A percentile compares a stretch with the other conserved stretches of the same genome.
phyloP scores from a whole-genome alignment of 148 eudicot species.

The Spergularia bocconei region DNA sequence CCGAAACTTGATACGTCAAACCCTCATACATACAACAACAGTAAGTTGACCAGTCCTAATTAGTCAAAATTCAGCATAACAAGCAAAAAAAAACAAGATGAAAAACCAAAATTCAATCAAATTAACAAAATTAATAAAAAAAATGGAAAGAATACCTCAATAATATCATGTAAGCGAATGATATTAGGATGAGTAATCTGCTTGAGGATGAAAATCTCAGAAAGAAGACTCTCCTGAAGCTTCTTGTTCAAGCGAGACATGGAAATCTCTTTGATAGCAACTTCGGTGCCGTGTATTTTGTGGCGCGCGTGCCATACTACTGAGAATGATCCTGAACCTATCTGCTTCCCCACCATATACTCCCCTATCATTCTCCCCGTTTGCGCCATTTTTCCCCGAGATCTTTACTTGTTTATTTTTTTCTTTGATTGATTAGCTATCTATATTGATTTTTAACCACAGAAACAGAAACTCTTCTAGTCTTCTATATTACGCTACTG shows the following conservation, averaged over 20 bases:
- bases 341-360: conserved; percentile 59
- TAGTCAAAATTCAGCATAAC: background rate
- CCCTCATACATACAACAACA: background rate
- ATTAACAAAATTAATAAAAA: background rate
- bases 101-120: background rate
- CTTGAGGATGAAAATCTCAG: conserved; percentile 82
- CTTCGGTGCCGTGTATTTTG: conserved; percentile 61
- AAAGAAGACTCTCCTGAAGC: conserved; percentile 74
- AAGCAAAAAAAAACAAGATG: no score
- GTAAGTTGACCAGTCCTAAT: background rate
- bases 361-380: conserved; percentile 63
- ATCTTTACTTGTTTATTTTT: conserved; percentile 35
- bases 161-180: conserved; percentile 70
- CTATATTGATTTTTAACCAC: conserved; percentile 11
- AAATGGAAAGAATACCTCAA: conserved; percentile 50
- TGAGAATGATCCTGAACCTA: conserved; percentile 86
- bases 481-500: no score
- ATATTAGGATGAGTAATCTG: conserved; percentile 80
- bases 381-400: conserved; percentile 39
- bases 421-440: background rate
- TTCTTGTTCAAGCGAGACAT: conserved; percentile 59
- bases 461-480: background rate
- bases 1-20: background rate
- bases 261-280: conserved; percentile 78
- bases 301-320: conserved; percentile 88